Evolutionary conservation across 2,329 filamentous ascomycete genomes (phyloP), one percentile per base, ranked within the genome.

Genomic region (Colletotrichum sp.): DNA sequence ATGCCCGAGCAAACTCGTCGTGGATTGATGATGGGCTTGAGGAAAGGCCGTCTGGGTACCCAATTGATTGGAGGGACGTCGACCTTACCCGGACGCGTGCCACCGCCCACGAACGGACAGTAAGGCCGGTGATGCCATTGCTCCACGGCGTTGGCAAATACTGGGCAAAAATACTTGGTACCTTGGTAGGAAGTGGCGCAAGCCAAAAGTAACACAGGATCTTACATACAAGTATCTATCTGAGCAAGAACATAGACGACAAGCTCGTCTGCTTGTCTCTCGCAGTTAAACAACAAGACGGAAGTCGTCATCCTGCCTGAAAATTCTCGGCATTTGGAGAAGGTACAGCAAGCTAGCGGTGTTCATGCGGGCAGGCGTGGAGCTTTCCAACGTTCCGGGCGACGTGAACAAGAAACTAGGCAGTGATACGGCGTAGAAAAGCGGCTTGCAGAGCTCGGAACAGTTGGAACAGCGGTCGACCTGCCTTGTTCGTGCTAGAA

Each of bases 401-500:
- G 15, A 16, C 13, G 28, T 26, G 5, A 28, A 39, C 44, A 15
- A 18, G 16, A 24, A n/a, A 21, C 7, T 21, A 63, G 28, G 59
- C 63, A 36, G 73, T 59, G 13, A 69, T 57, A 69, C 57, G 28
- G 64, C 70, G 44, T 34, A 15, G 44, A 10, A 64, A 6, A 24
- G 18, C 57, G 30, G 34, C 28, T 26, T 44, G n/a, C 2, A 24
- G 16, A 32, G 64, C 64, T 60, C 49, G 28, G n/a, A 28, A 52
- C 34, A 59, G 64, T 69, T 73, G 64, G 57, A 26, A 44, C 8
- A 8, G 39, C 30, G 32, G 59, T 34, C 21, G 63, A 76, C 64
- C 73, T 76, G 73, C 73, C 70, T 64, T 73, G 32, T 76, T 72
- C 1, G 69, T 76, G 57, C 69, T 76, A 72, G 44, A 65, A 30